Evolutionary conservation across 176 grass and related monocot genomes (phyloP).

Genomic region (Juncus effusus): DNA sequence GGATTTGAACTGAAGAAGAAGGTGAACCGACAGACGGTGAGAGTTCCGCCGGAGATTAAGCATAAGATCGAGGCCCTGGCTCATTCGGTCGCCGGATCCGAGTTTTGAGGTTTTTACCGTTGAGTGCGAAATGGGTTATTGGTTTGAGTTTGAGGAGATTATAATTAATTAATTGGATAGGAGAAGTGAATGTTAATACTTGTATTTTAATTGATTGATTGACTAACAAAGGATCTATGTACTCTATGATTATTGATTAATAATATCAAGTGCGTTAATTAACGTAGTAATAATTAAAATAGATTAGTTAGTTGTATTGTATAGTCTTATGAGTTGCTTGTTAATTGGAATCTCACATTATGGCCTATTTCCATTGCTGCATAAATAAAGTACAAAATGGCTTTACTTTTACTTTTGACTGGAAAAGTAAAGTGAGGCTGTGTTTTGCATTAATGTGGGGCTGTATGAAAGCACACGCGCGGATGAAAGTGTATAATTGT

Average conservation of each 20-base stretch:
- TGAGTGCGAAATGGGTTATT: constrained; percentile 3
- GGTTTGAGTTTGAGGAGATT: constrained; percentile 16
- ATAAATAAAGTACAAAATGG: not conserved
- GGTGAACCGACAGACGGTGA: constrained; percentile 22
- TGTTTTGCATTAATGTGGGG: not conserved
- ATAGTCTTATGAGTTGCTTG: too few relatives aligned
- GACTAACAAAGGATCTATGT: not conserved
- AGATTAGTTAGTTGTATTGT: too few relatives aligned
- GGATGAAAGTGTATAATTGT: constrained; percentile 16
- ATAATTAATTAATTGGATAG: not conserved
- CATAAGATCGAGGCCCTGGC: constrained; percentile 70
- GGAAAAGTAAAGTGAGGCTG: constrained; percentile 5
- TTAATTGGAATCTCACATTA: not conserved
- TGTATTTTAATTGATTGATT: constrained; percentile 20
- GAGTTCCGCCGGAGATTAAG: constrained; percentile 63
- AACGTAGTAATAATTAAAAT: too few relatives aligned
- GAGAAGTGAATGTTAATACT: constrained; percentile 20
- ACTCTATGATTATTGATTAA: too few relatives aligned
- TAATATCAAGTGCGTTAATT: too few relatives aligned
- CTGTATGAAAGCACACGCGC: constrained; percentile 8
- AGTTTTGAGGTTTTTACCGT: constrained; percentile 1
- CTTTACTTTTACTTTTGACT: not conserved
- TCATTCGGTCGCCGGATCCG: constrained; percentile 41
- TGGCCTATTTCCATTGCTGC: constrained; percentile 1
- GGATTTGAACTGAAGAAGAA: constrained; percentile 44